Conservation (phyloP, 2,329 filamentous ascomycete genomes). For the Microdochium trichocladiopsis region DNA sequence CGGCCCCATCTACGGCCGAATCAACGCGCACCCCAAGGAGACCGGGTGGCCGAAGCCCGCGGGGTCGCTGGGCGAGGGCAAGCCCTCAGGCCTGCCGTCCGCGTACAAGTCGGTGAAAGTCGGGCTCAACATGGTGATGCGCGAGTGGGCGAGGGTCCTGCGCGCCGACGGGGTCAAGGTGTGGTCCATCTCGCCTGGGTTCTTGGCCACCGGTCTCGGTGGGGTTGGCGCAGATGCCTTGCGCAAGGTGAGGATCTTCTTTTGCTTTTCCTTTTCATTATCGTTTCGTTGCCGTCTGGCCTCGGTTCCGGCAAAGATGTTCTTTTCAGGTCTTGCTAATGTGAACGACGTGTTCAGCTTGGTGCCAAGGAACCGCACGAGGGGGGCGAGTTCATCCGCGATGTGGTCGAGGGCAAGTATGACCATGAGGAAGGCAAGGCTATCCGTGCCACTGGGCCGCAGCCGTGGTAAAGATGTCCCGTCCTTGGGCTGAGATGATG, state of each 20-base stretch:
- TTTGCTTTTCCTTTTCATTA: not conserved
- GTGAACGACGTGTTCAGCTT: not conserved
- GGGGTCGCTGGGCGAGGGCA: not conserved
- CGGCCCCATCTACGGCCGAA: slow-evolving; percentile 6
- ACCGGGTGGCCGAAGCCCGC: slow-evolving; percentile 32
- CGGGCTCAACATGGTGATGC: slow-evolving; percentile 42
- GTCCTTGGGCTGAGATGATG: no score
- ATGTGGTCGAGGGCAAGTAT: not conserved
- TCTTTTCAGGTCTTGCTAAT: no score
- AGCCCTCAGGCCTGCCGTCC: slow-evolving; percentile 4
- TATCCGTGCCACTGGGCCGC: not conserved
- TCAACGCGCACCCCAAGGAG: slow-evolving; percentile 11
- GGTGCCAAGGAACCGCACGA: not conserved
- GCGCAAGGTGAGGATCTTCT: slow-evolving; percentile 5
- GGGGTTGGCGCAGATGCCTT: slow-evolving; percentile 12
- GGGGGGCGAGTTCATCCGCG: slow-evolving; percentile 1
- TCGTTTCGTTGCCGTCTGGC: not conserved
- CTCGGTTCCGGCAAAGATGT: not conserved
- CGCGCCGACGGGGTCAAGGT: slow-evolving; percentile 33
- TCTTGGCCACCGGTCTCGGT: slow-evolving; percentile 31
- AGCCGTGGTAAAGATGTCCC: no score
- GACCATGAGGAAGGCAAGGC: not conserved
- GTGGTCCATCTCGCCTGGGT: slow-evolving; percentile 29
- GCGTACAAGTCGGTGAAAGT: slow-evolving; percentile 33
- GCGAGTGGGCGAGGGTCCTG: slow-evolving; percentile 31